Percentiles rank a stretch among this genome's conserved stretches.
Evolutionary conservation across 352 stramenopile species (phyloP).

Genomic region (Phytophthora brassicae): DNA sequence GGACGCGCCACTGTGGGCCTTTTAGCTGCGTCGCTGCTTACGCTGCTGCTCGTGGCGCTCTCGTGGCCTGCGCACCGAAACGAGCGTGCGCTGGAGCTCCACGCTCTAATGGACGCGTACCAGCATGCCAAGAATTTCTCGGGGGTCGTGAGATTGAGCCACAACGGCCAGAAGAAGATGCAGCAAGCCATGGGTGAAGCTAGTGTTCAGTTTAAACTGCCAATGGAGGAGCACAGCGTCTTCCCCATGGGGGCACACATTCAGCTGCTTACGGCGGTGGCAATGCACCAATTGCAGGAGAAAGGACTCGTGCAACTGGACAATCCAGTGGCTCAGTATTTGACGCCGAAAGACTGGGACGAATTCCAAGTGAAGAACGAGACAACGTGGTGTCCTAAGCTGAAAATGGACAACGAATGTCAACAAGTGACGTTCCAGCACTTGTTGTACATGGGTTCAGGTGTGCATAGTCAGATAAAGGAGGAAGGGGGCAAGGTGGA

Average conservation of each 20-base stretch:
- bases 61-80: constrained; percentile 38
- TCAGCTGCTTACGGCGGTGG: constrained; percentile 55
- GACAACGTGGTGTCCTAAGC: constrained; percentile 49
- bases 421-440: constrained; percentile 62
- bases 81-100: constrained; percentile 32
- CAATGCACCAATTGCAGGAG: constrained; percentile 68
- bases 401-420: constrained; percentile 29
- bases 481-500: constrained; percentile 11
- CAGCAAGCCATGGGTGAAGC: constrained; percentile 44
- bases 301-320: constrained; percentile 38
- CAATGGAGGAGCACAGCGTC: constrained; percentile 48
- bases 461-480: constrained; percentile 27
- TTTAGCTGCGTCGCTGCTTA: constrained; percentile 33
- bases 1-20: constrained; percentile 43
- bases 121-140: constrained; percentile 46
- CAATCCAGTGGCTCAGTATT: constrained; percentile 34
- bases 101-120: constrained; percentile 34
- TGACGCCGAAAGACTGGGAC: constrained; percentile 44
- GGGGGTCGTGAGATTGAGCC: constrained; percentile 49
- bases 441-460: constrained; percentile 66
- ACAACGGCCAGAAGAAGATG: constrained; percentile 54
- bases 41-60: constrained; percentile 37
- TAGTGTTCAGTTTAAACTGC: constrained; percentile 47
- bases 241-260: constrained; percentile 65
- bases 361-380: constrained; percentile 52